Percentiles rank a stretch among this genome's conserved stretches.
These are phyloP conservation scores for Bondarzewia mesenterica DNA, from an alignment of 1,284 basidiomycete species.

Conservation along the genomic window DNA sequence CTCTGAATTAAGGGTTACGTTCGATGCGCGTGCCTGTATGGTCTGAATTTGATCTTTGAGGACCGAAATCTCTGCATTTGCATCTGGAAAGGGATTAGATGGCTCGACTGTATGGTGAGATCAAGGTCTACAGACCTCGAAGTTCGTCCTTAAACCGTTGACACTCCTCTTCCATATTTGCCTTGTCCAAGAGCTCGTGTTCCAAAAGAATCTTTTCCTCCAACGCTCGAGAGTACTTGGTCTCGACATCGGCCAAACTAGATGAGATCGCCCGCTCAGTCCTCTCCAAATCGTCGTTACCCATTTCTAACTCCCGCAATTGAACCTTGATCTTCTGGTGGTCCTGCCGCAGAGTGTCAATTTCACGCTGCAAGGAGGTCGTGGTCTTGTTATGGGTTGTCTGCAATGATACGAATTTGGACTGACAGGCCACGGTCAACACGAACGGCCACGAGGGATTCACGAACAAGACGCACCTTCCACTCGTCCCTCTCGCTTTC, in stretches of 20 bases:
- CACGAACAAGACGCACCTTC: constrained; percentile 55
- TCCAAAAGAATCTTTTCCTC: constrained; percentile 97
- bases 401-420: constrained; percentile 83
- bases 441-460: background rate
- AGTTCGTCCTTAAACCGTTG: constrained; percentile 93
- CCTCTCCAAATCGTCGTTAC: constrained; percentile 91
- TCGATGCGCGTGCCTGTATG: constrained; percentile 26
- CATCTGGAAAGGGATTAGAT: constrained; percentile 41
- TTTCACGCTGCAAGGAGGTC: constrained; percentile 79
- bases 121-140: constrained; percentile 52
- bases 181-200: constrained; percentile 92
- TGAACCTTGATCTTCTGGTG: constrained; percentile 75
- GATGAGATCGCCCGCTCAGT: constrained; percentile 89
- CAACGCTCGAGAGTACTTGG: constrained; percentile 83
- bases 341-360: constrained; percentile 78
- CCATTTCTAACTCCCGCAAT: constrained; percentile 87
- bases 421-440: background rate
- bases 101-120: constrained; percentile 7
- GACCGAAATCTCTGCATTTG: constrained; percentile 79
- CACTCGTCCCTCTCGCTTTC: constrained; percentile 84
- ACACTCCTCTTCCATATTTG: constrained; percentile 83
- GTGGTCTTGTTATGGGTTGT: constrained; percentile 86
- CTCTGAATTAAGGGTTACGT: constrained; percentile 11
- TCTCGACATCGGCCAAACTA: constrained; percentile 86
- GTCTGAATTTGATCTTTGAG: constrained; percentile 66